Evolutionary conservation across 1,284 basidiomycete species (phyloP), one percentile per base, ranked within the genome.

Genomic region (Neolentinus lepideus): DNA sequence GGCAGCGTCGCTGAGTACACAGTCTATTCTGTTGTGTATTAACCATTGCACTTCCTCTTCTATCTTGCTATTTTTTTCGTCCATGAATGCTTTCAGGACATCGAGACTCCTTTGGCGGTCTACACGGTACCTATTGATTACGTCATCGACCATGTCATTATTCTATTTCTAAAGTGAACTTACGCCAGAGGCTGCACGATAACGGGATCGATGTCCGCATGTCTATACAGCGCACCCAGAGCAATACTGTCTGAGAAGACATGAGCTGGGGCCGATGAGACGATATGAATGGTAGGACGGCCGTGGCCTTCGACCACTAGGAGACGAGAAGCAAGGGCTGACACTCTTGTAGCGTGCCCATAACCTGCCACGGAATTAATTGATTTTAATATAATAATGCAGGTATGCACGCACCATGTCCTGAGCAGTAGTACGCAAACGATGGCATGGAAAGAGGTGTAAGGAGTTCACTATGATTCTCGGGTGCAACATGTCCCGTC

Each of bases 1-100:
- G 1, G 87, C 87, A 2, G 88, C 85, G 64, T 91, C 88, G 63
- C 84, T 88, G 35, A 91, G 66, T 1, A 90, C 86, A 52, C 80
- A 82, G 59, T 83, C 73, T 1, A 81, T 80, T 0, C 69, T 59
- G 26, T 81, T 73, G 3, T 73, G 67, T 3, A 63, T 63, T 3
- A 90, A 72, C 87, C 87, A 91, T 22, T 66, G 62, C 0, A 70
- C 67, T 66, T 91, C 88, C 45, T 76, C 71, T 26, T 72, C 69
- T 8, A 88, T 64, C 58, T 83, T 76, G n/a, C 58, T 59, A 8
- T 83, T 78, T 60, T 88, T 83, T 58, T 72, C 68, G 2, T 65
- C 62, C 0, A 91, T 66, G 62, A 90, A 91, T 0, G 67, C 65
- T 59, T 78, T 71, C 27, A 91, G 71, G 0, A 80, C 83, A 22